Evolutionary conservation across 371 early-diverging fungal genomes (phyloP).

Genomic region (Syncephalis fuscata): DNA sequence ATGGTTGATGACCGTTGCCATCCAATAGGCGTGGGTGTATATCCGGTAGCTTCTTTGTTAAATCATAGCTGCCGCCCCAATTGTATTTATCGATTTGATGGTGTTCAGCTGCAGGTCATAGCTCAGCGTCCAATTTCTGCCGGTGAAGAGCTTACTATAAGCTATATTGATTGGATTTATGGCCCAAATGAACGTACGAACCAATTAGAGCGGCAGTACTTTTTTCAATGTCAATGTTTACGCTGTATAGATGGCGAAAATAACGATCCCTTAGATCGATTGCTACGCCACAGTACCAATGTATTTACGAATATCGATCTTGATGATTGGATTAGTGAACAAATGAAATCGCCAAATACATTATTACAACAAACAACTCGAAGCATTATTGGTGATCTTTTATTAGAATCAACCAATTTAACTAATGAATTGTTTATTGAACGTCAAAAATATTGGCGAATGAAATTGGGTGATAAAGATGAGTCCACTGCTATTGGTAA

Average conservation of each 20-base stretch:
- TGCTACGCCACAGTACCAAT: no score
- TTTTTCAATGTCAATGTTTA: slow-evolving; percentile 53
- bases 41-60: slow-evolving; percentile 58
- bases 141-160: slow-evolving; percentile 57
- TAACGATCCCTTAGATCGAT: slow-evolving; percentile 8
- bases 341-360: slow-evolving; percentile 9
- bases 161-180: slow-evolving; percentile 57
- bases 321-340: slow-evolving; percentile 15
- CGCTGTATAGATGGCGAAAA: slow-evolving; percentile 26
- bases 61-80: slow-evolving; percentile 83
- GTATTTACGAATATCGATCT: slow-evolving; percentile 4
- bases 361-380: no score
- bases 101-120: slow-evolving; percentile 28
- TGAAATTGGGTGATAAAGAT: slow-evolving; percentile 9
- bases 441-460: slow-evolving; percentile 3
- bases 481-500: slow-evolving; percentile 4
- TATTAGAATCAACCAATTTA: slow-evolving; percentile 7
- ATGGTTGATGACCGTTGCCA: slow-evolving; percentile 45
- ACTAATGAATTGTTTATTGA: slow-evolving; percentile 5
- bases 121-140: slow-evolving; percentile 37
- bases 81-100: slow-evolving; percentile 39
- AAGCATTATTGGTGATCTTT: slow-evolving; percentile 8
- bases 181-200: slow-evolving; percentile 32
- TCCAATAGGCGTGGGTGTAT: slow-evolving; percentile 56
- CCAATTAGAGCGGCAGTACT: slow-evolving; percentile 42